Evolutionary conservation across 1,139 yeast genomes (phyloP), one percentile per base, ranked within the genome.

Genomic region (Protomyces lactucae-debilis): DNA sequence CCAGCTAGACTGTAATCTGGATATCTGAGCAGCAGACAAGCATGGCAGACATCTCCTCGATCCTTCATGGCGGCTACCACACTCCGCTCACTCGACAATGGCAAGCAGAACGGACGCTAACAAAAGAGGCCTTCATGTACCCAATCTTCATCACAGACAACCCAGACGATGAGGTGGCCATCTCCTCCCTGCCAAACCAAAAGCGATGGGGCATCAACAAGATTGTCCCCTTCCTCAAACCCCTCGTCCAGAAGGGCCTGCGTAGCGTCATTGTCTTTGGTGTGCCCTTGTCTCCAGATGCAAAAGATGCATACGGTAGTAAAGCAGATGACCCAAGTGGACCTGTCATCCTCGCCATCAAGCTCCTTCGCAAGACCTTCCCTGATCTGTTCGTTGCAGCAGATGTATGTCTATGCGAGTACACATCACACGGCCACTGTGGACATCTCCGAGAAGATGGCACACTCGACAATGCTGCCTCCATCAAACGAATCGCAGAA

Each of bases 301-400:
- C 79, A 53, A 93, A 93, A 73, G 99, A 93, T 74, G 79, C 82
- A 8, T 80, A 80, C 57, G 99, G 97, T 18, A 83, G 96, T 1
- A 84, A 91, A 53, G 99, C 99, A 1, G 99, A 93, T 75, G 97
- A 92, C 76, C 97, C 97, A 53, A 82, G 88, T 45, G 98, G 99
- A 0, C 99, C 99, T 1, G 98, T 93, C 3, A 92, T 93, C 70
- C 81, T 76, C 68, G 87, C 93, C 36, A 86, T 88, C 71, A 86
- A 85, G 72, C 80, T 82, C 1, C 80, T 93, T 67, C 81, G 81
- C 67, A 70, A 76, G 56, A 78, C 82, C 45, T 91, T 88, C 76
- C 98, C 99, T 3, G 87, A 84, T 52, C 80, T 93, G 67, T 93
- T 85, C 74, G 84, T 93, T 69, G 84, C 92, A 82, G 89, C 97